Evolutionary conservation across 2,329 filamentous ascomycete species (phyloP).

Genomic region (Amphichorda felina): DNA sequence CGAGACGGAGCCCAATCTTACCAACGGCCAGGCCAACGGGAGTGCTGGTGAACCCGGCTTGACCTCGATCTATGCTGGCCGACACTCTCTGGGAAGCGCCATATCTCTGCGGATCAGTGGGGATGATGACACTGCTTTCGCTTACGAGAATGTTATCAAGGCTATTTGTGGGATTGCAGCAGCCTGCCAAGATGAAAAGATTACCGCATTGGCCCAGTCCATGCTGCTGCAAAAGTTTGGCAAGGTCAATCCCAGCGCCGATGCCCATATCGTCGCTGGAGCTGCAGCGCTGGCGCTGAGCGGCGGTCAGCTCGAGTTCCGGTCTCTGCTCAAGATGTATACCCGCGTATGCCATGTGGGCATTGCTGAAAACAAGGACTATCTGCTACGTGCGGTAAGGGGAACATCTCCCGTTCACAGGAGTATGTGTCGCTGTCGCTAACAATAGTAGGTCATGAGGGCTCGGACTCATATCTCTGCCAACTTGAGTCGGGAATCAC

Average conservation of each 20-base stretch:
- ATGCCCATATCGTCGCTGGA: conserved; percentile 76
- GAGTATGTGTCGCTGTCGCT: not conserved
- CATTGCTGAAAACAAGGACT: conserved; percentile 53
- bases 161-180: conserved; percentile 85
- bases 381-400: conserved; percentile 61
- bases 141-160: conserved; percentile 85
- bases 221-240: conserved; percentile 95
- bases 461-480: conserved; percentile 70
- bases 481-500: conserved; percentile 55
- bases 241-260: conserved; percentile 68
- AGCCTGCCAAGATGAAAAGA: conserved; percentile 76
- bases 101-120: conserved; percentile 66
- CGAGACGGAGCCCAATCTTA: conserved; percentile 40
- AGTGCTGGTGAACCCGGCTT: conserved; percentile 23
- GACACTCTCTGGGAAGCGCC: conserved; percentile 57
- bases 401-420: not conserved
- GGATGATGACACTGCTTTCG: conserved; percentile 66
- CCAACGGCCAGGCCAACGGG: conserved; percentile 37
- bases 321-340: conserved; percentile 75
- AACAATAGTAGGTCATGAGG: conserved; percentile 47
- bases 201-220: conserved; percentile 82
- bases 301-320: conserved; percentile 73
- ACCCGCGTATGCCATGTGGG: conserved; percentile 63
- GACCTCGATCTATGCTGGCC: conserved; percentile 35
- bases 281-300: conserved; percentile 66